phyloP scores from a whole-genome alignment of 2,329 filamentous ascomycete genomes.

The Chaetomiaceae sp. region DNA sequence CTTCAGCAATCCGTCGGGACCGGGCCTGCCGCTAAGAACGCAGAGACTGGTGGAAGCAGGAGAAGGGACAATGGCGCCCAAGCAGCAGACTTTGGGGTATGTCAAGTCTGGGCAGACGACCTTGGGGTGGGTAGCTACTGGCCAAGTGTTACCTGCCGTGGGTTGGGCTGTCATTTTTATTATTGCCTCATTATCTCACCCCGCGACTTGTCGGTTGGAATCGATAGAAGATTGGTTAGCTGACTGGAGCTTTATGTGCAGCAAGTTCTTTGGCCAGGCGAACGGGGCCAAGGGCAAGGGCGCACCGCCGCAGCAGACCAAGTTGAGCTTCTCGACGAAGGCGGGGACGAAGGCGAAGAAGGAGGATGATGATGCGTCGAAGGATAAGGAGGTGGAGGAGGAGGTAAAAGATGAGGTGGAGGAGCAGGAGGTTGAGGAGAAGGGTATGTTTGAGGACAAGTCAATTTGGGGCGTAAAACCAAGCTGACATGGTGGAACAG shows the following conservation, averaged over 20 bases:
- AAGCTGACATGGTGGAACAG: background rate
- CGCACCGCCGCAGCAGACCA: constrained; percentile 68
- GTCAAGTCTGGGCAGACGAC: constrained; percentile 70
- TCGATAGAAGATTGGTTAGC: background rate
- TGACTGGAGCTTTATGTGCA: constrained; percentile 38
- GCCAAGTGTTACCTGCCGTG: background rate
- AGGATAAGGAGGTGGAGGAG: constrained; percentile 20
- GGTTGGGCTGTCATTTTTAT: background rate
- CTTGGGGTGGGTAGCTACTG: constrained; percentile 56
- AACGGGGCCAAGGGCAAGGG: constrained; percentile 55
- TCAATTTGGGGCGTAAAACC: background rate
- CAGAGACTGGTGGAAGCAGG: background rate
- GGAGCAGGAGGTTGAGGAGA: constrained; percentile 31
- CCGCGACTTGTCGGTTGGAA: background rate
- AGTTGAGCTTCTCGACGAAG: constrained; percentile 68
- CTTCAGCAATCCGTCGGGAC: too few species aligned
- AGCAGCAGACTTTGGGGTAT: constrained; percentile 86
- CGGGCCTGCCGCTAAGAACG: too few species aligned
- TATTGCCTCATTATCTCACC: background rate
- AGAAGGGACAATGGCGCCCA: constrained; percentile 45
- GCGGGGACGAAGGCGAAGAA: constrained; percentile 14
- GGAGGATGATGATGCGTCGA: constrained; percentile 26
- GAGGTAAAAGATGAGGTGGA: constrained; percentile 11
- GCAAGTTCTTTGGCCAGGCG: constrained; percentile 77
- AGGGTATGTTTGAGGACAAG: constrained; percentile 32